Evolutionary conservation across 768 basidiomycete genomes (phyloP), one percentile per base, ranked within the genome.

Genomic region (Mycena amicta): DNA sequence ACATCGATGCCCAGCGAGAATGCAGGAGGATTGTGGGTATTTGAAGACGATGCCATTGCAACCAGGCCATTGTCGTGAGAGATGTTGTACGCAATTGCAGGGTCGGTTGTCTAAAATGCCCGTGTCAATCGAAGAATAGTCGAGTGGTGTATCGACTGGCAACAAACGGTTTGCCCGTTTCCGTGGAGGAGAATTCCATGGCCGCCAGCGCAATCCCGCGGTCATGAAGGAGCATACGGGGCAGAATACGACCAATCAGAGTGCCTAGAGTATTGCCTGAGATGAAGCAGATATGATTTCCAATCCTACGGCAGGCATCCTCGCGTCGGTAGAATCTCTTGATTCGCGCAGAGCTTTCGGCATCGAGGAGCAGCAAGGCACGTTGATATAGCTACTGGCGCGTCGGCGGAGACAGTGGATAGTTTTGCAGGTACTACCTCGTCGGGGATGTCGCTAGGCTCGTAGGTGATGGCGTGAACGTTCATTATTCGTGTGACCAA

Each of bases 21-120:
- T 2, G 84, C 83, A 20, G 80, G 83, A 20, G 77, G 74, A 57
- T 76, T 72, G 41, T 75, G 67, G 4, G 61, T 63, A 53, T 80
- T 77, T 12, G 72, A 67, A 8, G 82, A 82, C 60, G 82, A 82
- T 3, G 82, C 88, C 81, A 95, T 84, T 15, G 82, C 89, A 55
- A 94, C 76, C 25, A 90, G 67, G 2, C 79, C 81, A 65, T 86
- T 88, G 70, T 95, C 93, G 68, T 95, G 92, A 22, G 92, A 84
- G 52, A 94, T 77, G 69, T 94, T 95, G 76, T 83, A 94, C 0
- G 81, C 89, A 41, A 94, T 77, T 2, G 84, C 80, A n/a, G 82
- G 81, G 57, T 79, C 66, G 59, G 78, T 74, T 3, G 74, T 76
- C 86, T 87, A 66, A 27, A 12, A 30, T 13, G 58, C 30, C n/a